These are phyloP conservation scores for Brassica carinata DNA, from an alignment of 345 rosid species.

Conservation along the genomic window DNA sequence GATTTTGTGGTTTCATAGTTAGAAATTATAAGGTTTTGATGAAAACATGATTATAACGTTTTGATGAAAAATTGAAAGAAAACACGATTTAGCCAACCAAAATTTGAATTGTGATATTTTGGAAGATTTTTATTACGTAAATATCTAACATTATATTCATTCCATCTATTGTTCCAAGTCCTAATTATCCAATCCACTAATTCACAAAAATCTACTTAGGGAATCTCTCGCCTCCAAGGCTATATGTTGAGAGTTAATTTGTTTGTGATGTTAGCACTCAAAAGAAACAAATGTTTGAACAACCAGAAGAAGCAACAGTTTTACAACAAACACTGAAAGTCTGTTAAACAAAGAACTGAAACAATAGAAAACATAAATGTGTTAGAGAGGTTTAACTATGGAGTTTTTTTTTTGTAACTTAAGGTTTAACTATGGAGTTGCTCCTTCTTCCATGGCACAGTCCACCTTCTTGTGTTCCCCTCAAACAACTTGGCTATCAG, in stretches of 20 bases:
- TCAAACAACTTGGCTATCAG: slow-evolving; percentile 23
- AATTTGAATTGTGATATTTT: no score
- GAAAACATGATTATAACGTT: no score
- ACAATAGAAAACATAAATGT: background rate
- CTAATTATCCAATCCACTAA: background rate
- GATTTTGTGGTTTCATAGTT: no score
- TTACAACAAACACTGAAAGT: background rate
- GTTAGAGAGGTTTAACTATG: background rate
- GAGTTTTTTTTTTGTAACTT: no score
- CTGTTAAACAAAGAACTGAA: background rate
- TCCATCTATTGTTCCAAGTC: no score
- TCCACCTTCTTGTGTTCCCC: slow-evolving; percentile 22
- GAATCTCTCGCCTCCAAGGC: no score
- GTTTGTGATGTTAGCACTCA: background rate
- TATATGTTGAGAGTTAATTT: no score
- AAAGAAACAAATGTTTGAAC: background rate
- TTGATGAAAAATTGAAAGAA: background rate
- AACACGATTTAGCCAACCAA: no score
- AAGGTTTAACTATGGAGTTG: no score
- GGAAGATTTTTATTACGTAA: no score
- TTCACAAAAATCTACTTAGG: background rate
- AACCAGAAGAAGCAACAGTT: background rate
- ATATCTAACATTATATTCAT: no score
- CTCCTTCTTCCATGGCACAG: slow-evolving; percentile 23
- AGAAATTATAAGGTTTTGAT: no score